Evolutionary conservation across 805 yeast genomes (phyloP).

Genomic region (Kazachstania viticola): DNA sequence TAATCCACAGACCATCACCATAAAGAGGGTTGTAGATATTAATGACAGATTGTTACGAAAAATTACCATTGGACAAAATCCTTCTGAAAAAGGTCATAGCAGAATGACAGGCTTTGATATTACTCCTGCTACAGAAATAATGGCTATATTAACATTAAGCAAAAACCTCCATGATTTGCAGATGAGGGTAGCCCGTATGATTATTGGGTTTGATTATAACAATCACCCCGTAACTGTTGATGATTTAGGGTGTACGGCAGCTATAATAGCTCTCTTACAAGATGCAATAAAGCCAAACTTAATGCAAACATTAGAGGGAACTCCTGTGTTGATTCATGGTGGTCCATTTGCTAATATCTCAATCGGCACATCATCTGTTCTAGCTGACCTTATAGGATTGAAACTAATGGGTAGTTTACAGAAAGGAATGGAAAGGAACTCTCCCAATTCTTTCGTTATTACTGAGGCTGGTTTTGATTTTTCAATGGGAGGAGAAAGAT

Average conservation of each 20-base stretch:
- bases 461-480: constrained; percentile 98
- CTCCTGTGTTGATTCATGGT: constrained; percentile 95
- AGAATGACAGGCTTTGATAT: constrained; percentile 90
- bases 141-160: constrained; percentile 89
- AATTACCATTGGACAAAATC: constrained; percentile 81
- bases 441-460: constrained; percentile 70
- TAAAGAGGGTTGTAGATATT: constrained; percentile 88
- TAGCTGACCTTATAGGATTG: constrained; percentile 87
- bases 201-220: constrained; percentile 64
- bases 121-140: constrained; percentile 90
- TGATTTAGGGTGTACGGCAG: constrained; percentile 93
- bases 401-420: constrained; percentile 73
- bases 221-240: constrained; percentile 88
- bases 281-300: constrained; percentile 94
- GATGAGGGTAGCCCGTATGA: constrained; percentile 77
- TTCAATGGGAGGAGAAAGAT: constrained; percentile 98
- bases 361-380: constrained; percentile 89
- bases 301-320: constrained; percentile 96
- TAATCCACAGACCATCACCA: constrained; percentile 81
- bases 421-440: constrained; percentile 12
- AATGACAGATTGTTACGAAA: constrained; percentile 88
- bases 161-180: constrained; percentile 74
- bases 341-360: constrained; percentile 98
- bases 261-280: constrained; percentile 84
- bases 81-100: constrained; percentile 82